phyloP scores from a whole-genome alignment of 1,284 basidiomycete species.

The Cryptococcus sp. region DNA sequence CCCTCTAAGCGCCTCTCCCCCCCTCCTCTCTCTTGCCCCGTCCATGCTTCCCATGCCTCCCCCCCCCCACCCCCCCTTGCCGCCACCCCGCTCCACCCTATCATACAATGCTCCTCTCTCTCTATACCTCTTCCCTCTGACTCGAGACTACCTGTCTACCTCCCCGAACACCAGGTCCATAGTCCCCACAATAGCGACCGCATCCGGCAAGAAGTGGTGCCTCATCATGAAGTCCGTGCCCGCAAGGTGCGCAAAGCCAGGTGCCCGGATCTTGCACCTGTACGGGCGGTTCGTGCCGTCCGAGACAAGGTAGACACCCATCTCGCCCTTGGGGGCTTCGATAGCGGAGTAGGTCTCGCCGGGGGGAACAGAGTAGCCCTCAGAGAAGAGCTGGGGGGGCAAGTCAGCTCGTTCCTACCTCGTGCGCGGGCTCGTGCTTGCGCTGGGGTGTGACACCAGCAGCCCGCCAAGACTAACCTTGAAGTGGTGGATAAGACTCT shows the following conservation, averaged over 20 bases:
- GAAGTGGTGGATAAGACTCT: slow-evolving; percentile 96
- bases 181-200: slow-evolving; percentile 88
- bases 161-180: slow-evolving; percentile 80
- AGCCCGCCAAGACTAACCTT: slow-evolving; percentile 60
- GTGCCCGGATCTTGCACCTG: slow-evolving; percentile 89
- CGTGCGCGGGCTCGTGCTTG: not conserved
- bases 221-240: slow-evolving; percentile 86
- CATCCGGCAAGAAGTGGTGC: slow-evolving; percentile 85
- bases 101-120: slow-evolving; percentile 9
- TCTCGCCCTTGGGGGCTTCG: slow-evolving; percentile 98
- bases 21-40: no score
- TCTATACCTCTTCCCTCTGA: not conserved
- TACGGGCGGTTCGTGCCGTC: slow-evolving; percentile 91
- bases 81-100: not conserved
- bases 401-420: slow-evolving; percentile 7
- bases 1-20: no score
- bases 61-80: not conserved
- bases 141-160: slow-evolving; percentile 50
- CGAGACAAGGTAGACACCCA: slow-evolving; percentile 93
- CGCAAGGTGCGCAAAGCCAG: slow-evolving; percentile 87
- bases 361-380: slow-evolving; percentile 96
- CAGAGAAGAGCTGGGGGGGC: slow-evolving; percentile 83
- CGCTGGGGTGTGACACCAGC: not conserved
- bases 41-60: not conserved
- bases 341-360: slow-evolving; percentile 97